phyloP scores from a whole-genome alignment of 306 rosid species.

The Hippophae tibetana region DNA sequence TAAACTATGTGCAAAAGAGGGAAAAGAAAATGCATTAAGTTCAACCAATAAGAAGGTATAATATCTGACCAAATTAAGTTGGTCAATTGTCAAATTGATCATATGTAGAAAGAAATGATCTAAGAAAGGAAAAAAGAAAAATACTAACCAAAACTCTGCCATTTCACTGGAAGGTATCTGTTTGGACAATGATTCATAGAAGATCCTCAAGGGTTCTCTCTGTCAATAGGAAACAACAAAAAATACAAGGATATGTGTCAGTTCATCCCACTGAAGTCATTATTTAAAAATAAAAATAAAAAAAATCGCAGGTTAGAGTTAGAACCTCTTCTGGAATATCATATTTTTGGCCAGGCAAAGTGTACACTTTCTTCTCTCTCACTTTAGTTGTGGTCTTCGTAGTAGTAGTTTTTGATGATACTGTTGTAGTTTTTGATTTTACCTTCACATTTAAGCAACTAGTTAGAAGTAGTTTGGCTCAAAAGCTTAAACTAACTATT shows the following conservation, averaged over 20 bases:
- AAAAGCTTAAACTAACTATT: no score
- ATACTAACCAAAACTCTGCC: slow-evolving; percentile 76
- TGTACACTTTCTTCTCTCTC: slow-evolving; percentile 72
- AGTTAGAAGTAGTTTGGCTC: no score
- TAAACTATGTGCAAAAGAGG: slow-evolving; percentile 1
- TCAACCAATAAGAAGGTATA: background rate
- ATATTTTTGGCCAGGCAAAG: slow-evolving; percentile 76
- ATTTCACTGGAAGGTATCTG: slow-evolving; percentile 88
- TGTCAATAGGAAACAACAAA: slow-evolving; percentile 32
- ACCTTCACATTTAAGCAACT: slow-evolving; percentile 45
- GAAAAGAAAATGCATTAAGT: slow-evolving; percentile 1
- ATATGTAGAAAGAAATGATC: slow-evolving; percentile 9
- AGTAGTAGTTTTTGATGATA: slow-evolving; percentile 30
- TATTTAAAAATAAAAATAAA: slow-evolving; percentile 15
- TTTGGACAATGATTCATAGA: slow-evolving; percentile 75
- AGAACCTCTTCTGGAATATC: slow-evolving; percentile 93
- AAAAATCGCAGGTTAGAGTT: slow-evolving; percentile 8
- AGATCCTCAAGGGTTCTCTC: slow-evolving; percentile 89
- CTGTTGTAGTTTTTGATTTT: slow-evolving; percentile 39
- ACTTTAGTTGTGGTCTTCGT: slow-evolving; percentile 40
- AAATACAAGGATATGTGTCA: slow-evolving; percentile 16
- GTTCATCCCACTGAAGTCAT: slow-evolving; percentile 6
- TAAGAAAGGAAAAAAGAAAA: slow-evolving; percentile 20
- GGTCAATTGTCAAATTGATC: background rate
- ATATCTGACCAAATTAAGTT: background rate